These are phyloP conservation scores for Dalbergia cultrata DNA, from an alignment of 306 rosid species.

Conservation along the genomic window DNA sequence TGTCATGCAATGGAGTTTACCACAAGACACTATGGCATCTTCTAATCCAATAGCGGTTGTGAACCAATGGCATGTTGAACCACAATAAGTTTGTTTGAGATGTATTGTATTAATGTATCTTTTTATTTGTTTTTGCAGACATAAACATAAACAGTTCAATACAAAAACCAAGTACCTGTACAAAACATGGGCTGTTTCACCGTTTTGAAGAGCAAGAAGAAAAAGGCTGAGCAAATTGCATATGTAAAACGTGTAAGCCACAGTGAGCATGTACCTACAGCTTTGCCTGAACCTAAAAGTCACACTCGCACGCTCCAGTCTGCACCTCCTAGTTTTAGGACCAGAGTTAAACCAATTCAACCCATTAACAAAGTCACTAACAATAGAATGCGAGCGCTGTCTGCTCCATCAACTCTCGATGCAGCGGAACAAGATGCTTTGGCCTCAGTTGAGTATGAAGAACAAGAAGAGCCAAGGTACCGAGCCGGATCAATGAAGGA, in stretches of 20 bases:
- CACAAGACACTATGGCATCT: neutral
- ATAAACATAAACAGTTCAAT: slow-evolving; percentile 39
- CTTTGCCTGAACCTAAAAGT: slow-evolving; percentile 81
- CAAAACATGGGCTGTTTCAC: slow-evolving; percentile 89
- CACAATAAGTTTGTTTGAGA: slow-evolving; percentile 28
- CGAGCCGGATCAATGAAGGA: slow-evolving; percentile 70
- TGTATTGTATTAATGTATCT: slow-evolving; percentile 35
- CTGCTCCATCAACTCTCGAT: slow-evolving; percentile 96
- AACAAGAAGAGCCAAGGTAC: slow-evolving; percentile 74
- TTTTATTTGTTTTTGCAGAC: slow-evolving; percentile 56
- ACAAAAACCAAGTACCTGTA: slow-evolving; percentile 41
- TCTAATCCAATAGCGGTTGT: neutral
- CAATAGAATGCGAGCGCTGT: slow-evolving; percentile 74
- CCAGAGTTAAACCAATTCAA: slow-evolving; percentile 86
- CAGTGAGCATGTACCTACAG: slow-evolving; percentile 68
- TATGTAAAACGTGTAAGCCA: slow-evolving; percentile 58
- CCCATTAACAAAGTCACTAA: slow-evolving; percentile 56
- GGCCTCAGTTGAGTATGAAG: slow-evolving; percentile 73
- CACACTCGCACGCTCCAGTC: slow-evolving; percentile 81
- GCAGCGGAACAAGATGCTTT: slow-evolving; percentile 87
- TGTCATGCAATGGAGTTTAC: neutral
- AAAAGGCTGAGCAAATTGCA: slow-evolving; percentile 65
- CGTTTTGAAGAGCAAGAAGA: slow-evolving; percentile 89
- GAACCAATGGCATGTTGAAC: neutral
- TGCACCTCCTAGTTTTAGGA: slow-evolving; percentile 98